Percentiles rank a stretch among this genome's conserved stretches.
phyloP scores from a whole-genome alignment of 345 rosid genomes.

The Nasturtium officinale region DNA sequence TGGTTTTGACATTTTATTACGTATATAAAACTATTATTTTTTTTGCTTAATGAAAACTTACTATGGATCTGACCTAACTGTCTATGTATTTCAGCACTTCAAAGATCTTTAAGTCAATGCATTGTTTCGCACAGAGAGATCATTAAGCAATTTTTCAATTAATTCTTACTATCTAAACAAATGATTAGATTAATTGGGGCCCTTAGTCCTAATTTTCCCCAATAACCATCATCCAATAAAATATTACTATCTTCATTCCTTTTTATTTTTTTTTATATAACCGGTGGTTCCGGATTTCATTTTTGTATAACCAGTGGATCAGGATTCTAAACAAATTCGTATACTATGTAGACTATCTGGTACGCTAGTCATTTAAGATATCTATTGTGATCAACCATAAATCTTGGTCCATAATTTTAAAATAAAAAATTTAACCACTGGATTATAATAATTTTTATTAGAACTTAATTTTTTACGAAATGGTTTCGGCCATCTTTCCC shows the following conservation, averaged over 20 bases:
- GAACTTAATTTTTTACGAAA: too few relatives aligned
- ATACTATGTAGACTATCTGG: not conserved
- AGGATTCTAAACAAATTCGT: not conserved
- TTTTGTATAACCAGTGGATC: not conserved
- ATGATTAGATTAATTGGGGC: conserved; percentile 9
- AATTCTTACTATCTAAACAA: not conserved
- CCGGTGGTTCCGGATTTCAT: too few relatives aligned
- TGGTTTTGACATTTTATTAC: conserved; percentile 25
- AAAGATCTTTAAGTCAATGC: conserved; percentile 37
- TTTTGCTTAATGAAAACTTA: conserved; percentile 4
- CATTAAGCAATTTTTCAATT: conserved; percentile 3
- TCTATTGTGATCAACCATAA: not conserved
- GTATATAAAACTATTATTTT: conserved; percentile 5
- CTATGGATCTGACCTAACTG: conserved; percentile 41
- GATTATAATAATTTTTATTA: too few relatives aligned
- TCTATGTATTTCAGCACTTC: conserved; percentile 27
- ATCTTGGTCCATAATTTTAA: not conserved
- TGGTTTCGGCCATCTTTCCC: too few relatives aligned
- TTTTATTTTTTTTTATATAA: not conserved
- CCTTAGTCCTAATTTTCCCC: not conserved
- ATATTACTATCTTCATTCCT: not conserved
- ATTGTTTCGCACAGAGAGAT: conserved; percentile 27
- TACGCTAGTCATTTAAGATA: not conserved
- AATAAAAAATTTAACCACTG: not conserved
- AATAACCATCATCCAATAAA: not conserved